A percentile compares a stretch with the other conserved stretches of the same genome.
Evolutionary conservation across 495 filamentous ascomycete genomes (phyloP).

Genomic region (Jackrogersella multiformis): DNA sequence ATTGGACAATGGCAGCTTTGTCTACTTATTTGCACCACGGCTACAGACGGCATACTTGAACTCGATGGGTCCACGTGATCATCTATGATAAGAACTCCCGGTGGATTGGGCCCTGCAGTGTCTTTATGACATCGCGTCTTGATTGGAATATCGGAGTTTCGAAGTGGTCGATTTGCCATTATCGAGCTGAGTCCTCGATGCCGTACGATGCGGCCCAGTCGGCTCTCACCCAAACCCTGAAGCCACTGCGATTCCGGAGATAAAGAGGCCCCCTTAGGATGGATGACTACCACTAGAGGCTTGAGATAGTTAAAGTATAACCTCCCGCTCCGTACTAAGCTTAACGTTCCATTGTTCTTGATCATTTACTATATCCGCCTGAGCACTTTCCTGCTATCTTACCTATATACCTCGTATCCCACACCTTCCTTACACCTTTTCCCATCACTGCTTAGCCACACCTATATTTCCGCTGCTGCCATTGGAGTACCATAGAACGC

Average conservation of each 20-base stretch:
- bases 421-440: not conserved
- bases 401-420: not conserved
- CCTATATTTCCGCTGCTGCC: not conserved
- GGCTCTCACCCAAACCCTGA: conserved; percentile 20
- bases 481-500: conserved; percentile 5
- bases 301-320: conserved; percentile 31
- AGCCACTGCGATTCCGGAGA: conserved; percentile 47
- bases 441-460: not conserved
- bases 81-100: conserved; percentile 41
- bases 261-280: conserved; percentile 35
- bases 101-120: conserved; percentile 35
- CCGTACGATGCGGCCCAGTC: conserved; percentile 32
- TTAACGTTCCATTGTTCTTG: conserved; percentile 25
- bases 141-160: conserved; percentile 41
- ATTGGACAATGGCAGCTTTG: conserved; percentile 44
- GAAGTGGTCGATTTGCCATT: conserved; percentile 33
- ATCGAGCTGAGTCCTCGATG: conserved; percentile 16
- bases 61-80: conserved; percentile 43
- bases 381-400: not conserved
- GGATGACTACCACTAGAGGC: conserved; percentile 19
- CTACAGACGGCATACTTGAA: conserved; percentile 41
- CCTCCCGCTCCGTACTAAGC: conserved; percentile 12
- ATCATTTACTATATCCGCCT: conserved; percentile 11
- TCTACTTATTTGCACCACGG: conserved; percentile 28
- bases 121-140: conserved; percentile 43